Conservation (phyloP, 73 alveolate genomes). For the Paramecium octaurelia region DNA sequence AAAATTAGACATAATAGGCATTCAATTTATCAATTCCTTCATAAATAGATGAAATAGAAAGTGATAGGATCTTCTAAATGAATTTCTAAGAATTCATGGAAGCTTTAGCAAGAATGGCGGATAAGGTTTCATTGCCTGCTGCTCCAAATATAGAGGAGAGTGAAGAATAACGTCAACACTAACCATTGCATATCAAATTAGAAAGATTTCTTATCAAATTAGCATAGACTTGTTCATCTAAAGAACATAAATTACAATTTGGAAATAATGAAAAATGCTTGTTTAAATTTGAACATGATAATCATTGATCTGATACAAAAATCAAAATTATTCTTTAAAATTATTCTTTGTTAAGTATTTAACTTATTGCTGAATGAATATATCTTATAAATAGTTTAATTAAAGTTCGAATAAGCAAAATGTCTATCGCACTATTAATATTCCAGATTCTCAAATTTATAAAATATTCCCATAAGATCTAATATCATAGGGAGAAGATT, state of each 20-base stretch:
- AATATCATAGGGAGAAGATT: neutral
- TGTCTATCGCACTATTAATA: neutral
- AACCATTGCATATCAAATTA: constrained; percentile 5
- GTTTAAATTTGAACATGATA: neutral
- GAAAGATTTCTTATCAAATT: neutral
- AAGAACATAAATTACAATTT: neutral
- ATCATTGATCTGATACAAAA: neutral
- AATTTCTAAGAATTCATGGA: constrained; percentile 69
- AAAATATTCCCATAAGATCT: neutral
- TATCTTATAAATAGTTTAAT: neutral
- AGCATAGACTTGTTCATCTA: constrained; percentile 32
- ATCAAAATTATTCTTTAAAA: neutral
- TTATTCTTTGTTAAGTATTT: neutral
- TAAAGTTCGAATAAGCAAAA: neutral
- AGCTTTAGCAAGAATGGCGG: constrained; percentile 76
- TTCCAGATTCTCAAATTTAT: neutral
- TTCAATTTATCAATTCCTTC: constrained; percentile 74
- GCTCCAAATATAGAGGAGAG: neutral
- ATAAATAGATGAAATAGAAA: constrained; percentile 69
- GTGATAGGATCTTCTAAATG: constrained; percentile 67
- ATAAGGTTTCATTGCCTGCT: constrained; percentile 51
- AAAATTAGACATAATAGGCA: neutral
- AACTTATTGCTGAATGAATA: neutral
- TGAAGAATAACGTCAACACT: neutral
- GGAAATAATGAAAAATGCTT: neutral